A percentile compares a stretch with the other conserved stretches of the same genome.
These are phyloP conservation scores for Lentinula novae-zelandiae DNA, from an alignment of 1,284 basidiomycete species.

Conservation along the genomic window DNA sequence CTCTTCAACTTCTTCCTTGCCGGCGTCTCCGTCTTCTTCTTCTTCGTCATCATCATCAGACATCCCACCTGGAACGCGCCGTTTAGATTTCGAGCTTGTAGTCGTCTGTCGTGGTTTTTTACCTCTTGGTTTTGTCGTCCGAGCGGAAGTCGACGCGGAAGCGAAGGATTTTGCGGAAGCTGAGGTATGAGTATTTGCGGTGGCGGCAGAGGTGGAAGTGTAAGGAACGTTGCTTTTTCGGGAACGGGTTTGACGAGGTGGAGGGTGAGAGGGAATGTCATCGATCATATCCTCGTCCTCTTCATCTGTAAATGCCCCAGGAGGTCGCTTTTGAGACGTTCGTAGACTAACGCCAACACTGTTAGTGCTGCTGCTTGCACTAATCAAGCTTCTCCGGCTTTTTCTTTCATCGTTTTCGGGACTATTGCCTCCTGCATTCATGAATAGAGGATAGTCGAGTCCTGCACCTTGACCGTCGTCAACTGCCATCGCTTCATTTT, in stretches of 20 bases:
- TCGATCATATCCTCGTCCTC: constrained; percentile 24
- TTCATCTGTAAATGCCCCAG: constrained; percentile 35
- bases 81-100: constrained; percentile 24
- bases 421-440: neutral
- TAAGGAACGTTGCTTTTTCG: constrained; percentile 1
- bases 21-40: constrained; percentile 25
- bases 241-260: constrained; percentile 17
- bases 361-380: constrained; percentile 7
- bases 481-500: constrained; percentile 6
- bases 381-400: neutral
- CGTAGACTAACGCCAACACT: constrained; percentile 13
- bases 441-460: constrained; percentile 17
- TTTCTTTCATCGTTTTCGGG: neutral
- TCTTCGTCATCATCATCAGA: constrained; percentile 39
- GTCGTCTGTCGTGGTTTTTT: constrained; percentile 16
- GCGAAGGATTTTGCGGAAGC: neutral
- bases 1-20: constrained; percentile 27
- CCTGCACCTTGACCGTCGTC: constrained; percentile 4
- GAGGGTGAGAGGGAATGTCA: constrained; percentile 18
- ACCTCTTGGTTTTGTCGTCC: constrained; percentile 14
- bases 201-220: neutral
- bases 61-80: constrained; percentile 54
- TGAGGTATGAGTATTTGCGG: neutral
- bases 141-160: neutral
- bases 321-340: constrained; percentile 21